A percentile compares a stretch with the other conserved stretches of the same genome.
Conservation (phyloP, 2,329 filamentous ascomycete species). For the Xylariaceae sp. region DNA sequence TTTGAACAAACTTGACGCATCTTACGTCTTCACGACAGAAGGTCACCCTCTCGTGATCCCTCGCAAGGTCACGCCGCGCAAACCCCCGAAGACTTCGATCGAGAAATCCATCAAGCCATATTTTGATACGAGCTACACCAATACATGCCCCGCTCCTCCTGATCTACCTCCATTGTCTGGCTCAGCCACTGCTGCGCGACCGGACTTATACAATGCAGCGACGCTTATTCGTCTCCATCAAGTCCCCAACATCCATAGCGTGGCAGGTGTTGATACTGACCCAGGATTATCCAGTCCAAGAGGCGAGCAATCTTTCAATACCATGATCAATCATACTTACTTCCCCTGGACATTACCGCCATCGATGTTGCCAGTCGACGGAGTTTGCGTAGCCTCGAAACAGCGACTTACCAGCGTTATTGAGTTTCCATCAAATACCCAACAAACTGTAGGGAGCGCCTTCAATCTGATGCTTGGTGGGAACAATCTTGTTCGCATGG, state of each 20-base stretch:
- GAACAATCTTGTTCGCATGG: conserved; percentile 45
- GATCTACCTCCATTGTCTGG: conserved; percentile 61
- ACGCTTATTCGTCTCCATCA: conserved; percentile 77
- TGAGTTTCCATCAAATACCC: conserved; percentile 54
- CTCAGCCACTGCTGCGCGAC: conserved; percentile 73
- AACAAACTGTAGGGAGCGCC: conserved; percentile 36
- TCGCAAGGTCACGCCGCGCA: conserved; percentile 33
- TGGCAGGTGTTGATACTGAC: conserved; percentile 19
- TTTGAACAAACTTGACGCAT: conserved; percentile 78
- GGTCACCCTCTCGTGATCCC: conserved; percentile 90
- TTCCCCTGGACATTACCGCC: conserved; percentile 91
- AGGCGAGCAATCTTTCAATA: conserved; percentile 28
- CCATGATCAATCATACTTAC: conserved; percentile 73
- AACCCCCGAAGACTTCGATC: conserved; percentile 22
- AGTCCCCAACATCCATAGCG: conserved; percentile 61
- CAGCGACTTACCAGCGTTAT: conserved; percentile 66
- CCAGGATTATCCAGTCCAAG: conserved; percentile 9
- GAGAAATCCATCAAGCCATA: conserved; percentile 32
- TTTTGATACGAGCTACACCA: conserved; percentile 45
- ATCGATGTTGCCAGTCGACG: conserved; percentile 69
- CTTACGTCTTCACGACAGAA: conserved; percentile 93
- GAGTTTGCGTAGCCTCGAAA: conserved; percentile 69
- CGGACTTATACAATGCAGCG: conserved; percentile 84
- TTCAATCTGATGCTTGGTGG: conserved; percentile 45
- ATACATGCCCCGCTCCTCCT: conserved; percentile 65